A percentile compares a stretch with the other conserved stretches of the same genome.
phyloP scores from a whole-genome alignment of 352 stramenopile genomes.

The Pythium grandisporangium region DNA sequence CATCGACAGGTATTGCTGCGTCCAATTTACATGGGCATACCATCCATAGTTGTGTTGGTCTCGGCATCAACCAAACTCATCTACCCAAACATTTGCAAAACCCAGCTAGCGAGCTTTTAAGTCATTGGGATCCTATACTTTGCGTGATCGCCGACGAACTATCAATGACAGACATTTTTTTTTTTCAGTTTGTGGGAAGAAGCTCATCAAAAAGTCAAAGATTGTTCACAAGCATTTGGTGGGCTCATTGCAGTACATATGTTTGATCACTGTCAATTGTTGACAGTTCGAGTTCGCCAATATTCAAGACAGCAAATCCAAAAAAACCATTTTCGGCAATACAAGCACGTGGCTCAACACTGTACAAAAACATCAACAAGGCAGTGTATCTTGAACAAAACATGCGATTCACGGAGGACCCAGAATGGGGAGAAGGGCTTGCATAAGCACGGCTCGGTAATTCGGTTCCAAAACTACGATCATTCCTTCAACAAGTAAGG shows the following conservation, averaged over 20 bases:
- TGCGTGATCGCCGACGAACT: slow-evolving; percentile 16
- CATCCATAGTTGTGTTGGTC: slow-evolving; percentile 11
- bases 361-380: too few species aligned
- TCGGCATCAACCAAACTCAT: not conserved
- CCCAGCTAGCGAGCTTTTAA: slow-evolving; percentile 3
- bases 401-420: too few species aligned
- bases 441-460: too few species aligned
- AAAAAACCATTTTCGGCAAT: too few species aligned
- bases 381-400: too few species aligned
- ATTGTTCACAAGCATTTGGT: slow-evolving; percentile 4
- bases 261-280: slow-evolving; percentile 5
- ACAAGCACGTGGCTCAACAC: too few species aligned
- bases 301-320: too few species aligned
- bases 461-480: too few species aligned
- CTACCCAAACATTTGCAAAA: slow-evolving; percentile 1
- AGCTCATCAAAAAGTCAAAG: slow-evolving; percentile 8
- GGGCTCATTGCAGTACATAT: too few species aligned
- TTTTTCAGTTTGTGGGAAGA: slow-evolving; percentile 20
- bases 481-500: too few species aligned
- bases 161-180: slow-evolving; percentile 11
- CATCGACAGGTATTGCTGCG: slow-evolving; percentile 11
- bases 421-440: too few species aligned
- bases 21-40: slow-evolving; percentile 9
- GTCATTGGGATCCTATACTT: slow-evolving; percentile 8
- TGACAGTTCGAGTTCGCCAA: not conserved